These are phyloP conservation scores for Rhizopogon roseolus DNA, from an alignment of 768 basidiomycete genomes.

Conservation along the genomic window DNA sequence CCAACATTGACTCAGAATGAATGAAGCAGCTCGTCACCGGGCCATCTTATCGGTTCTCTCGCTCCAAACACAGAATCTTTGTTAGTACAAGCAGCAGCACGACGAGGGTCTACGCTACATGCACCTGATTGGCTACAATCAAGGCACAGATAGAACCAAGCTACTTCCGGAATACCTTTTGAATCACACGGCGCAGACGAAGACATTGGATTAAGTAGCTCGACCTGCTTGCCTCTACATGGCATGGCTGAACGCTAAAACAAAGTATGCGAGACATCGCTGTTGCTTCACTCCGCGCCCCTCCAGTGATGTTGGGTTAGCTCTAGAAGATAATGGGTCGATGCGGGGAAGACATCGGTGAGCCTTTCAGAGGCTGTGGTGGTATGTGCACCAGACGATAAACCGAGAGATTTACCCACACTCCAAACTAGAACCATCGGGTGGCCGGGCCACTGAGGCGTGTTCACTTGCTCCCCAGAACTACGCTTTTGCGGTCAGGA, in stretches of 20 bases:
- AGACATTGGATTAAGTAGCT: no score
- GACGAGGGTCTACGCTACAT: background rate
- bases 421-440: background rate
- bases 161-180: background rate
- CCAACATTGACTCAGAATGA: background rate
- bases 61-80: background rate
- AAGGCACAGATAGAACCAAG: background rate
- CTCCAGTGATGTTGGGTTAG: background rate
- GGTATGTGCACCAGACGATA: background rate
- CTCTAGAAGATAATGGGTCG: background rate
- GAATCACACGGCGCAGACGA: background rate
- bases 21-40: background rate
- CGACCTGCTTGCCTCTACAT: no score
- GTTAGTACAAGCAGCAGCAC: background rate
- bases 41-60: background rate
- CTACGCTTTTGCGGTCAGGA: no score
- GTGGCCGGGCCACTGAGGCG: background rate
- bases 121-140: background rate
- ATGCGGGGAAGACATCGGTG: background rate
- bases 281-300: no score
- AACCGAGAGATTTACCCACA: background rate
- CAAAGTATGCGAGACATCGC: no score
- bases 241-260: no score
- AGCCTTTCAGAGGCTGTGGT: background rate
- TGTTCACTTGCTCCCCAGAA: background rate